A percentile compares a stretch with the other conserved stretches of the same genome.
phyloP scores from a whole-genome alignment of 2,329 filamentous ascomycete genomes.

The Paracoccidioides brasiliensis region DNA sequence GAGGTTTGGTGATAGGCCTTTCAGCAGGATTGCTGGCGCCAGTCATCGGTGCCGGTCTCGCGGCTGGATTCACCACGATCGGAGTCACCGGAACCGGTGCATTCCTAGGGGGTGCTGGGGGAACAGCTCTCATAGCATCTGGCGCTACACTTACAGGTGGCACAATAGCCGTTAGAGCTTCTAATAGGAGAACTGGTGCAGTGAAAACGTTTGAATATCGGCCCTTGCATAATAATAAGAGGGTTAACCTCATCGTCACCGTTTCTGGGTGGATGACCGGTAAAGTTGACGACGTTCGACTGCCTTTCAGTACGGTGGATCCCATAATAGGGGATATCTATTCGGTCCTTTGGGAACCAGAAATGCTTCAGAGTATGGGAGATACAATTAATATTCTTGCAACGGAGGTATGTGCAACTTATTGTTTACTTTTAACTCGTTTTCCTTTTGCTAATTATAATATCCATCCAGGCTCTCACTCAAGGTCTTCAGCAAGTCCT shows the following conservation, averaged over 20 bases:
- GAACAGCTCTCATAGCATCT: conserved; percentile 87
- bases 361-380: conserved; percentile 96
- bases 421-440: not conserved
- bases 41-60: conserved; percentile 84
- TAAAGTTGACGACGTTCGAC: conserved; percentile 87
- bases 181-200: conserved; percentile 74
- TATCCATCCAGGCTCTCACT: conserved; percentile 58
- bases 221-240: conserved; percentile 93
- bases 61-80: conserved; percentile 88
- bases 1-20: conserved; percentile 85
- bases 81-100: conserved; percentile 78
- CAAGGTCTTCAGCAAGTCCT: conserved; percentile 93
- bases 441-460: not conserved
- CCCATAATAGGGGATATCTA: conserved; percentile 98
- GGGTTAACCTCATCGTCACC: conserved; percentile 88
- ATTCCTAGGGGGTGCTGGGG: conserved; percentile 83
- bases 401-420: conserved; percentile 57
- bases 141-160: conserved; percentile 75
- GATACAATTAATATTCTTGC: conserved; percentile 97
- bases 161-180: conserved; percentile 72
- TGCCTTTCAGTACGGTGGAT: conserved; percentile 93
- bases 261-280: conserved; percentile 98
- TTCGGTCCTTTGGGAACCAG: conserved; percentile 92
- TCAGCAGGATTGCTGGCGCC: conserved; percentile 86
- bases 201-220: conserved; percentile 96